Evolutionary conservation across 208 protist genomes (phyloP).

Genomic region (Acanthamoeba lugdunensis): DNA sequence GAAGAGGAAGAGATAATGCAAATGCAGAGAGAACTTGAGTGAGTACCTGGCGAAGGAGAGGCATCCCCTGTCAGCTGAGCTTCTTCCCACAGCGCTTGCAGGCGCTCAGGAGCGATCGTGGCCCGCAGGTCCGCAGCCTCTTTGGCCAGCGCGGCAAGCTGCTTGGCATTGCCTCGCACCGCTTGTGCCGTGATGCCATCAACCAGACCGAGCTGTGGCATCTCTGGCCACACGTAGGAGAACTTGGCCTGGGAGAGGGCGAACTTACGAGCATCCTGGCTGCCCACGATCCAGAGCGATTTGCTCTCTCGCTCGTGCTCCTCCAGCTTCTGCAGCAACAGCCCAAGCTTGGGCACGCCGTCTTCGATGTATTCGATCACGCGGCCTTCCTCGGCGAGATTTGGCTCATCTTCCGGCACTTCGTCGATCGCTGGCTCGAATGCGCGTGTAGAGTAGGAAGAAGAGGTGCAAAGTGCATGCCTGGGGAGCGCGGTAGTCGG

Average conservation of each 20-base stretch:
- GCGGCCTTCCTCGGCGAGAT: constrained; percentile 14
- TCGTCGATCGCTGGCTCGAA: not conserved
- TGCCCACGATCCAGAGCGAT: constrained; percentile 36
- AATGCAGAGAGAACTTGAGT: not conserved
- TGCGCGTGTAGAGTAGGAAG: not conserved
- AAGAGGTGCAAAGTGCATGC: not conserved
- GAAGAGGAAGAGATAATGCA: not conserved
- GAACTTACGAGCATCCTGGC: constrained; percentile 37
- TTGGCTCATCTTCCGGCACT: not conserved
- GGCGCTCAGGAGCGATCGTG: not conserved
- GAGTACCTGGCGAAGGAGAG: not conserved
- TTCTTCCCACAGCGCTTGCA: constrained; percentile 9
- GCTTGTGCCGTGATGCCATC: constrained; percentile 15
- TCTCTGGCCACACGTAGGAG: constrained; percentile 37
- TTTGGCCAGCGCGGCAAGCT: not conserved
- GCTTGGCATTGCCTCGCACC: constrained; percentile 52
- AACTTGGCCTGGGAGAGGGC: constrained; percentile 60
- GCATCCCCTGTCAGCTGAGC: not conserved
- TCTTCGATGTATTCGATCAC: constrained; percentile 34
- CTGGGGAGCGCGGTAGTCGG: not conserved
- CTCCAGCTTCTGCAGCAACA: constrained; percentile 38
- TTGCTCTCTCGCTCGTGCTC: constrained; percentile 12
- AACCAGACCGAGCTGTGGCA: not conserved
- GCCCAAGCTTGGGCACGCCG: constrained; percentile 23
- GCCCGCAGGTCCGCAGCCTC: constrained; percentile 32